Conservation (phyloP, 345 rosid species). For the Nephelium lappaceum region DNA sequence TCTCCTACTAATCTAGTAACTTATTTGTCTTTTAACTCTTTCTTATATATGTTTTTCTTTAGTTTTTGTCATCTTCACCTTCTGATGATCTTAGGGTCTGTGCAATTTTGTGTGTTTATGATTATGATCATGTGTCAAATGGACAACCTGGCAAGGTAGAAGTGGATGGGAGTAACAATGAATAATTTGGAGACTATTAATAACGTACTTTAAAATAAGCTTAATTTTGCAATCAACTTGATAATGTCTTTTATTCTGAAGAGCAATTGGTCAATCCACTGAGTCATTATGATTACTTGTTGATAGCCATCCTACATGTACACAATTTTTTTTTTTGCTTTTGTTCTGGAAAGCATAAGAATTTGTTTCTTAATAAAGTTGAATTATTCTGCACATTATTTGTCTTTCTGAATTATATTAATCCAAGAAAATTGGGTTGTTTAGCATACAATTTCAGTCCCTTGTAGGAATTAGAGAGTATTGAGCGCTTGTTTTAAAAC, state of each 20-base stretch:
- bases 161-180: neutral
- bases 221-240: conserved; percentile 9
- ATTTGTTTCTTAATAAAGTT: neutral
- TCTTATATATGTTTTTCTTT: conserved; percentile 7
- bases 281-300: neutral
- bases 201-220: neutral
- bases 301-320: neutral
- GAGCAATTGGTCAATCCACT: neutral
- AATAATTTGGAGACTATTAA: neutral
- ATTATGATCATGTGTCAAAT: neutral
- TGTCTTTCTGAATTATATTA: neutral
- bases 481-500: neutral
- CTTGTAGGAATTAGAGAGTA: neutral
- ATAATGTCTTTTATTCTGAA: neutral
- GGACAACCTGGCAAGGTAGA: neutral
- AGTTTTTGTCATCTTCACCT: neutral
- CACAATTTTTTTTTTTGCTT: neutral
- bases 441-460: neutral
- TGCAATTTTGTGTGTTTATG: neutral
- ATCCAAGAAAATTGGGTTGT: conserved; percentile 1
- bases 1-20: conserved; percentile 89
- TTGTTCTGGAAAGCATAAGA: neutral
- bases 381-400: neutral
- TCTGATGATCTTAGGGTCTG: neutral
- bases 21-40: conserved; percentile 9